Evolutionary conservation across 2,329 filamentous ascomycete genomes (phyloP).

Genomic region (Fusarium tjaetaba): DNA sequence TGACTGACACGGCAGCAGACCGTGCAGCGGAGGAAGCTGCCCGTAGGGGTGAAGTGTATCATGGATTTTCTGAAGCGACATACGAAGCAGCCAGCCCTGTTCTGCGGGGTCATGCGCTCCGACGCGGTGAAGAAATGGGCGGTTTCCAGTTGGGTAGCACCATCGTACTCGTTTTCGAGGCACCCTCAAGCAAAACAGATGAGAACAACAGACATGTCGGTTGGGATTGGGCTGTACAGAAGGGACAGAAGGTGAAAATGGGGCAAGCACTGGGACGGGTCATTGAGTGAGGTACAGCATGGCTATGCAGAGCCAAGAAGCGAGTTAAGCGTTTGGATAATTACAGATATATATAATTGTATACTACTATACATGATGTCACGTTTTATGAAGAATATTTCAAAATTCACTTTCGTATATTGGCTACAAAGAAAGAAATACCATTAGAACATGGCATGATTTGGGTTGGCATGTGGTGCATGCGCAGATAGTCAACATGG

Average conservation of each 20-base stretch:
- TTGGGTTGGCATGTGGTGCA: not conserved
- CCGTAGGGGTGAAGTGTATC: conserved; percentile 80
- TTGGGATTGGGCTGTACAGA: conserved; percentile 87
- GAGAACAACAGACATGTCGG: conserved; percentile 69
- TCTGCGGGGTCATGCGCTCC: conserved; percentile 83
- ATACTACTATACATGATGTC: conserved; percentile 1
- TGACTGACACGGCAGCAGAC: conserved; percentile 92
- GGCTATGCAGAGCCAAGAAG: conserved; percentile 10
- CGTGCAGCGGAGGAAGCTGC: conserved; percentile 83
- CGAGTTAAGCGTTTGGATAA: conserved; percentile 20
- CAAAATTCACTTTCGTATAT: not conserved
- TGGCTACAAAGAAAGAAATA: not conserved
- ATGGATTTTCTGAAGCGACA: conserved; percentile 92
- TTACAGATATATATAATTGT: conserved; percentile 22
- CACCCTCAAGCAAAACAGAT: conserved; percentile 71
- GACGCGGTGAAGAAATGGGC: conserved; percentile 95
- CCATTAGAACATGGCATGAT: not conserved
- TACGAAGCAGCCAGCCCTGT: conserved; percentile 82
- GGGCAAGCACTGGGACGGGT: conserved; percentile 86
- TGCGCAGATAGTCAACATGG: not conserved
- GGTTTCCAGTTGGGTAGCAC: conserved; percentile 97
- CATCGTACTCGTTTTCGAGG: conserved; percentile 95
- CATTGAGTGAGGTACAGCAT: conserved; percentile 54
- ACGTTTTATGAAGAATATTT: not conserved
- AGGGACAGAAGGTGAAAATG: conserved; percentile 88